Base-by-base conservation (phyloP, 768 basidiomycete species). In the Favolaschia claudopus region DNA sequence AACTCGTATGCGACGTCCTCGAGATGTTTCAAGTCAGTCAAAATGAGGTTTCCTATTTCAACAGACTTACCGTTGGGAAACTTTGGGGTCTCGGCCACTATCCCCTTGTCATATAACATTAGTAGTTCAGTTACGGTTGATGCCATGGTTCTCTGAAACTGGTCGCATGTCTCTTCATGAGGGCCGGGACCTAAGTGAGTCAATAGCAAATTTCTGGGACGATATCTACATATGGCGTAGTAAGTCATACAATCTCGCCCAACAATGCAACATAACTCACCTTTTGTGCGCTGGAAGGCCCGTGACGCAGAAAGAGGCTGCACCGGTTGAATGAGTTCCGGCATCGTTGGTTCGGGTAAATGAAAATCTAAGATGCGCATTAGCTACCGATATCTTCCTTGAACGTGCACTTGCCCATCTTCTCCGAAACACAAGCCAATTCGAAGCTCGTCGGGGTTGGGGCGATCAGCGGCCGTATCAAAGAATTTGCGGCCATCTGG, bases 361-460 rank as follows among this genome's bases (percentile, higher is more conserved):
- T 0, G 42, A 33, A 36, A 55, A 46, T 24, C 44, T 55, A 19
- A n/a, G 31, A 0, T 20, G 9, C 14, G 24, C n/a, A n/a, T 27
- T 14, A 49, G 25, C 5, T 8, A n/a, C 17, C 14, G 10, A 25
- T 25, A 22, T 10, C 17, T 4, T 7, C 12, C 12, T 19, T 5
- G 6, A 3, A 10, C n/a, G 12, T 10, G 7, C 29, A 19, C 39
- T 15, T 45, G 38, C 54, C 44, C 43, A 19, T 55, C 54, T 17
- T 46, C 54, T 1, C 54, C 54, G 8, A 55, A 46, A 8, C 33
- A 36, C 5, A 55, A 25, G 2, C 54, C 54, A 2, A 55, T 38
- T 5, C 54, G 44, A 2, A 46, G 38, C 27, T 51, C 50, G 14
- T 29, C 38, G 4, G 50, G 37, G 36, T 39, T 34, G 9, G 38